Evolutionary conservation across 805 yeast genomes (phyloP).

Genomic region (Pichia gijzeniarum): DNA sequence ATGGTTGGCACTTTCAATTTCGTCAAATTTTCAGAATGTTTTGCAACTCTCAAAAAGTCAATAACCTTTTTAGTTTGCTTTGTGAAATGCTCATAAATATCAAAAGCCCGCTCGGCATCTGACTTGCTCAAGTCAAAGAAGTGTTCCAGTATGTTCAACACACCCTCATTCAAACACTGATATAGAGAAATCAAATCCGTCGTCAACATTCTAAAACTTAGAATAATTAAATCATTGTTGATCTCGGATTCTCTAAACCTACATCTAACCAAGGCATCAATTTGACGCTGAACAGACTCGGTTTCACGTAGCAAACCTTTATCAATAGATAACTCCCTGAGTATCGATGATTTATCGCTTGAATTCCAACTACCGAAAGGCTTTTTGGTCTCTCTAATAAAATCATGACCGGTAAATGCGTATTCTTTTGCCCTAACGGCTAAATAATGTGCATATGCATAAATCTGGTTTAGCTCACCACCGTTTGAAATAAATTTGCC

Average conservation of each 20-base stretch:
- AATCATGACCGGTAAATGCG: slow-evolving; percentile 60
- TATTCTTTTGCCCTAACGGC: slow-evolving; percentile 63
- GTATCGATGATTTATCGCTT: slow-evolving; percentile 47
- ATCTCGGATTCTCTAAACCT: slow-evolving; percentile 74
- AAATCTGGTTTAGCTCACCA: slow-evolving; percentile 49
- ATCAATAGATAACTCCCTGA: slow-evolving; percentile 59
- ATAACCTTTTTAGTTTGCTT: slow-evolving; percentile 83
- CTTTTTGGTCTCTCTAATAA: slow-evolving; percentile 57
- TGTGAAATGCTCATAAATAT: slow-evolving; percentile 78
- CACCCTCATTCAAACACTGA: slow-evolving; percentile 92
- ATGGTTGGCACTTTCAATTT: slow-evolving; percentile 92
- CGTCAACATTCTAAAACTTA: slow-evolving; percentile 84
- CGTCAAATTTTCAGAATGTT: slow-evolving; percentile 78
- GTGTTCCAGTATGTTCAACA: slow-evolving; percentile 86
- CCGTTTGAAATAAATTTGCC: slow-evolving; percentile 31
- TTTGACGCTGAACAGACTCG: slow-evolving; percentile 79
- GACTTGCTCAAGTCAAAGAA: slow-evolving; percentile 84
- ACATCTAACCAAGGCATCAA: slow-evolving; percentile 67
- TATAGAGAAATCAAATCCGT: slow-evolving; percentile 81
- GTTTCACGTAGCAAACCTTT: slow-evolving; percentile 80
- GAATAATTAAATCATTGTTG: slow-evolving; percentile 74
- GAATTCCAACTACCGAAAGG: slow-evolving; percentile 30
- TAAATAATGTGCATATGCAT: slow-evolving; percentile 68
- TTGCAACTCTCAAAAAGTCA: slow-evolving; percentile 80
- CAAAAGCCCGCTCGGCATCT: slow-evolving; percentile 84